These are phyloP conservation scores for Neoconidiobolus thromboides DNA, from an alignment of 371 early-diverging fungal genomes.

Conservation along the genomic window DNA sequence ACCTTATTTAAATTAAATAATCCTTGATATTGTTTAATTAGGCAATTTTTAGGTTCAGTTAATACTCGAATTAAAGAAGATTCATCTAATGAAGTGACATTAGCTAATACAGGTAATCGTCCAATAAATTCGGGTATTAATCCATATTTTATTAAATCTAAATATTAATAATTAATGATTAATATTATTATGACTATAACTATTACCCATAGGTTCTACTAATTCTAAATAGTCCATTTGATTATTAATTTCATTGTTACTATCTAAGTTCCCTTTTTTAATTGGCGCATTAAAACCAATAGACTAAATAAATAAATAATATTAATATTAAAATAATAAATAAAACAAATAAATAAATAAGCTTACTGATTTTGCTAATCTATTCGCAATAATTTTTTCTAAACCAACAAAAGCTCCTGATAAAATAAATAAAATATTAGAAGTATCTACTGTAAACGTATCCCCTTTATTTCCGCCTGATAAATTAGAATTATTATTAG, in stretches of 20 bases:
- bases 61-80: conserved; percentile 56
- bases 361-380: conserved; percentile 50
- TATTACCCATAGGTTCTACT: conserved; percentile 51
- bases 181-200: not conserved
- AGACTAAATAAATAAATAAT: conserved; percentile 15
- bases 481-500: conserved; percentile 9
- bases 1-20: conserved; percentile 48
- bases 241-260: not conserved
- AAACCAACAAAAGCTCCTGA: conserved; percentile 83
- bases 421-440: conserved; percentile 75
- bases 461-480: conserved; percentile 41
- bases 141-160: conserved; percentile 70
- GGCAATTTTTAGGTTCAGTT: conserved; percentile 66
- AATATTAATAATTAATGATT: not conserved
- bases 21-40: conserved; percentile 63
- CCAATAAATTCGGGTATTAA: conserved; percentile 85
- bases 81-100: conserved; percentile 43
- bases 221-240: conserved; percentile 23
- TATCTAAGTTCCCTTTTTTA: conserved; percentile 8
- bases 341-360: conserved; percentile 2
- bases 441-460: conserved; percentile 66
- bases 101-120: conserved; percentile 70
- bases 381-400: conserved; percentile 57
- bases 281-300: conserved; percentile 57
- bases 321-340: not conserved